Base-by-base conservation (phyloP, 2,329 filamentous ascomycete species). In the Emmonsiellopsis sp. region DNA sequence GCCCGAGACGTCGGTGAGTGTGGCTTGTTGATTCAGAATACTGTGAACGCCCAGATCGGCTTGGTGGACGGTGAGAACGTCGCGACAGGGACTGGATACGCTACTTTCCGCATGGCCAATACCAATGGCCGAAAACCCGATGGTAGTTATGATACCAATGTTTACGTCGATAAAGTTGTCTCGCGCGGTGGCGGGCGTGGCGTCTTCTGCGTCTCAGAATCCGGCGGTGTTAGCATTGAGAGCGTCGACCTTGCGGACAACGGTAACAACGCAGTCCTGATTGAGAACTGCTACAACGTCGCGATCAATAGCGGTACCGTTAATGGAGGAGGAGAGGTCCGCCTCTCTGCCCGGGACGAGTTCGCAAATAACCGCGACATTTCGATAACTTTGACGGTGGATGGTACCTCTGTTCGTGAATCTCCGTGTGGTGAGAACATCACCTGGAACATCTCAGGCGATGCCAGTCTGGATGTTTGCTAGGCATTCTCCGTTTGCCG, bases 201-300 rank as follows among this genome's bases (percentile, higher is more conserved):
- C 5, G 60, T 82, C 55, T 82, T 81, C 64, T 82, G 79, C 53
- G 79, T 82, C 1, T 80, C 77, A 0, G 68, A 76, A 59, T 80
- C 77, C 0, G 79, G 79, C 1, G 79, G 67, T n/a, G 77, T 70
- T 2, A 73, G 71, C 7, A 82, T 82, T 53, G 63, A 62, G 7
- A 68, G 57, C 4, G 65, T 81, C 14, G 77, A 81, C 57, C 68
- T 82, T 1, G 71, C 76, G 0, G 65, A 68, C 57, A 82, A 80
- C 47, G 78, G 73, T 0, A 79, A 78, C 61, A 81, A 82, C 53
- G 75, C 79, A 0, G 71, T 82, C 17, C 68, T 82, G 1, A 76
- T 82, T 32, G 79, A 82, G 70, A 82, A 82, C 63, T 82, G 79
- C 67, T 81, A 82, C 62, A 77, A 78, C 50, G 57, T 82, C 34